These are phyloP conservation scores for Excoecaria agallocha DNA, from an alignment of 345 rosid species.

Conservation along the genomic window DNA sequence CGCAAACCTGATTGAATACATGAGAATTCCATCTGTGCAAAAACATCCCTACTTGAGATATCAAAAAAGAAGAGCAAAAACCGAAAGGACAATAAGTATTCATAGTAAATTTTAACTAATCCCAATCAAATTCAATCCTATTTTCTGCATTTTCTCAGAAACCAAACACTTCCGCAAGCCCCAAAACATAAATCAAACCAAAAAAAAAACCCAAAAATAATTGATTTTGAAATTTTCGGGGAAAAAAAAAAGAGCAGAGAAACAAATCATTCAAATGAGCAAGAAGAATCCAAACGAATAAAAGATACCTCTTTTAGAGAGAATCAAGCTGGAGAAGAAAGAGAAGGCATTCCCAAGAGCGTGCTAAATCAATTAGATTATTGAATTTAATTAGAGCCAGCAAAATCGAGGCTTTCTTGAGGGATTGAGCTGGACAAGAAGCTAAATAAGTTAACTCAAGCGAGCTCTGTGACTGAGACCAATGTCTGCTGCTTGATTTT, in stretches of 20 bases:
- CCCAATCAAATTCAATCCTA: constrained; percentile 7
- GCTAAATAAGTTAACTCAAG: background rate
- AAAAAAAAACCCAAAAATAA: background rate
- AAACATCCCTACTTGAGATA: background rate
- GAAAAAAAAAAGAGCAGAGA: background rate
- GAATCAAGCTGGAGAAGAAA: constrained; percentile 3
- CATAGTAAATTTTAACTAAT: background rate
- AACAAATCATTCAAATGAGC: background rate
- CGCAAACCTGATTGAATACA: background rate
- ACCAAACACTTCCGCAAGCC: constrained; percentile 2
- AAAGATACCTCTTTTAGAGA: constrained; percentile 1
- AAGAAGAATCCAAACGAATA: background rate
- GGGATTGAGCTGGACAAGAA: constrained; percentile 3
- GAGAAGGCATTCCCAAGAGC: background rate
- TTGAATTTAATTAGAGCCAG: background rate
- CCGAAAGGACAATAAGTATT: background rate
- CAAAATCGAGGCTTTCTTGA: background rate
- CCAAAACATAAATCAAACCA: constrained; percentile 1
- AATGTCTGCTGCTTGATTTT: background rate
- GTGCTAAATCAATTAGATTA: background rate
- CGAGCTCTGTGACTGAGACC: too few relatives aligned
- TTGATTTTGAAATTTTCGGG: background rate
- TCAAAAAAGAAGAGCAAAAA: background rate
- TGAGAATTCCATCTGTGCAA: constrained; percentile 18
- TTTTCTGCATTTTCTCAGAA: constrained; percentile 10